phyloP scores from a whole-genome alignment of 2,329 filamentous ascomycete species.

The Nigrospora osmanthi region DNA sequence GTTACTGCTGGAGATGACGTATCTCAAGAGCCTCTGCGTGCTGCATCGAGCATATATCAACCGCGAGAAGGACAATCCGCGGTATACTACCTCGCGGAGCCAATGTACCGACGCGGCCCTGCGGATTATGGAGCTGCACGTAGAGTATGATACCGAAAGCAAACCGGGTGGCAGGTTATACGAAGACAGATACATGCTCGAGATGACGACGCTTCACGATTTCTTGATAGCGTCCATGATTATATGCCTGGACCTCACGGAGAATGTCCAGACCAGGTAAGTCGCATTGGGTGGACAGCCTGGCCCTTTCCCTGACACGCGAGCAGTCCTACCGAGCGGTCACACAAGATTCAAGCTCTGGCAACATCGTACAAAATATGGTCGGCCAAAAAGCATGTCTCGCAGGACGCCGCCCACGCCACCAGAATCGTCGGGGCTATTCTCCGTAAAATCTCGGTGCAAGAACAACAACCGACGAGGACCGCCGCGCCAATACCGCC shows the following conservation, averaged over 20 bases:
- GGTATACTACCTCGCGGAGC: constrained; percentile 29
- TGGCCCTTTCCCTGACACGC: constrained; percentile 7
- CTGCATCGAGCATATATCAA: constrained; percentile 40
- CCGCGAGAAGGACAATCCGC: constrained; percentile 25
- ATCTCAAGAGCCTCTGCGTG: constrained; percentile 39
- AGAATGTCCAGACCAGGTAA: constrained; percentile 29
- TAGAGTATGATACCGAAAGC: constrained; percentile 36
- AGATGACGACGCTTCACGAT: constrained; percentile 44
- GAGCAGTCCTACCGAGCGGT: constrained; percentile 19
- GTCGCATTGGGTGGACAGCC: constrained; percentile 1
- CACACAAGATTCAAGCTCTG: constrained; percentile 26
- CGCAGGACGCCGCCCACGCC: constrained; percentile 34
- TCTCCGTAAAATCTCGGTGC: constrained; percentile 26
- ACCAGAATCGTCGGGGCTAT: constrained; percentile 33
- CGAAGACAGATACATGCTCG: constrained; percentile 45
- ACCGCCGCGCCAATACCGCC: constrained; percentile 11
- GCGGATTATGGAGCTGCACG: constrained; percentile 35
- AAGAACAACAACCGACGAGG: constrained; percentile 11
- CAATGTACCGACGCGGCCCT: constrained; percentile 35
- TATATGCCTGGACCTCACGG: constrained; percentile 42
- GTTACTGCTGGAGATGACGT: constrained; percentile 39
- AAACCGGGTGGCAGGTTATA: constrained; percentile 41
- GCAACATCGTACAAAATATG: constrained; percentile 33
- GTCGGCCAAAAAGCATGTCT: constrained; percentile 27
- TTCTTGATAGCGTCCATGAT: constrained; percentile 55